Base-by-base conservation (phyloP, 1,139 yeast genomes). In the Pichia sp. region DNA sequence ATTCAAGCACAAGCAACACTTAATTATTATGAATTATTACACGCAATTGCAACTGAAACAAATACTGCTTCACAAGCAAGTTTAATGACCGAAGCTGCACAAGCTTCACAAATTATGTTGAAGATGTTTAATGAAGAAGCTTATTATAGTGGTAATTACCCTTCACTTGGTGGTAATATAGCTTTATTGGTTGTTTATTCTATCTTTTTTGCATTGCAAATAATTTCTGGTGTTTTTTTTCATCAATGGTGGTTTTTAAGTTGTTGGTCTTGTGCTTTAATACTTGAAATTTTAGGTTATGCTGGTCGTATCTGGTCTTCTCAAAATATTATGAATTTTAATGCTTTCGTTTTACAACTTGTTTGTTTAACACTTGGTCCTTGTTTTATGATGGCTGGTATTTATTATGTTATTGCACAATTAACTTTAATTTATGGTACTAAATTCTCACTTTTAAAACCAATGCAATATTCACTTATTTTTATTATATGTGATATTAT, bases 361-460 rank as follows among this genome's bases (percentile, higher is more conserved):
- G 75, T 82, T 42, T 68, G 83, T 48, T 68, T 87, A 50, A 87
- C 95, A 0, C 67, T 89, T 43, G 92, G 89, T 0, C 97, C 97
- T 0, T 92, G 92, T 6, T 87, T 90, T 61, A 71, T 86, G 44
- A 85, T 87, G 89, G 97, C 85, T 4, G 96, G 95, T 5, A 71
- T 89, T 8, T 89, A 89, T 64, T 85, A 78, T 57, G 66, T 82
- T 42, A 71, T 87, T 56, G 94, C 89, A 4, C 87, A 86, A 62
- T 55, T 84, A 51, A 78, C 84, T 38, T 78, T 83, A 43, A 68
- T 86, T 7, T 84, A 78, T 61, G 95, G 95, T 6, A 68, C 76
- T 41, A 62, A 70, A 36, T 80, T 68, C 55, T 78, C 94, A 1
- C 58, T 74, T 0, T 62, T 89, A 48, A 76, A 73, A 53, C 96